These are phyloP conservation scores for Funneliformis mosseae DNA, from an alignment of 192 early-diverging fungal species.

Conservation along the genomic window DNA sequence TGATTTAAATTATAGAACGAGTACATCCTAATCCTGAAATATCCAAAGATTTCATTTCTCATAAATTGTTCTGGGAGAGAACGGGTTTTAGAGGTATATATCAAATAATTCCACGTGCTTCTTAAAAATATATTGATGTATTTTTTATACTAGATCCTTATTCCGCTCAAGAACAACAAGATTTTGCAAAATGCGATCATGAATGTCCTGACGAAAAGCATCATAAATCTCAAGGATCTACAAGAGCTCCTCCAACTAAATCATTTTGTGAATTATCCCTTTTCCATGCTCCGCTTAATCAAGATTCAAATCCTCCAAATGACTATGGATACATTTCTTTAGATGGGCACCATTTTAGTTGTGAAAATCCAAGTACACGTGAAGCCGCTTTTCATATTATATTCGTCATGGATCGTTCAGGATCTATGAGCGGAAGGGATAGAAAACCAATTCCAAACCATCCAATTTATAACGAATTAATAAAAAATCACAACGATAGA, in stretches of 20 bases:
- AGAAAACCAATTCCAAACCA: background rate
- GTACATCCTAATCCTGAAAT: background rate
- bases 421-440: conserved; percentile 24
- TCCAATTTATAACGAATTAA: background rate
- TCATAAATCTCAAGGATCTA: background rate
- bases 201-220: conserved; percentile 28
- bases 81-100: conserved; percentile 28
- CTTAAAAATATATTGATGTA: background rate
- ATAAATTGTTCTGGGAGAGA: conserved; percentile 29
- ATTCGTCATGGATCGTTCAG: conserved; percentile 21
- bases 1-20: background rate
- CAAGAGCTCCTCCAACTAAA: background rate
- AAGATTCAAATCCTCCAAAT: background rate
- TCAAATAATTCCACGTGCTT: background rate
- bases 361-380: conserved; percentile 19
- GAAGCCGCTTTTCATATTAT: conserved; percentile 30
- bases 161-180: conserved; percentile 5
- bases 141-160: conserved; percentile 31
- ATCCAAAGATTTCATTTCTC: conserved; percentile 33
- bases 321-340: conserved; percentile 28
- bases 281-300: conserved; percentile 15
- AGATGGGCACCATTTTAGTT: conserved; percentile 36
- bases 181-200: conserved; percentile 35
- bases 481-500: conserved; percentile 20
- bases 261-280: conserved; percentile 29